Base-by-base conservation (phyloP, 139 green algal species). In the Mychonastes homosphaera region DNA sequence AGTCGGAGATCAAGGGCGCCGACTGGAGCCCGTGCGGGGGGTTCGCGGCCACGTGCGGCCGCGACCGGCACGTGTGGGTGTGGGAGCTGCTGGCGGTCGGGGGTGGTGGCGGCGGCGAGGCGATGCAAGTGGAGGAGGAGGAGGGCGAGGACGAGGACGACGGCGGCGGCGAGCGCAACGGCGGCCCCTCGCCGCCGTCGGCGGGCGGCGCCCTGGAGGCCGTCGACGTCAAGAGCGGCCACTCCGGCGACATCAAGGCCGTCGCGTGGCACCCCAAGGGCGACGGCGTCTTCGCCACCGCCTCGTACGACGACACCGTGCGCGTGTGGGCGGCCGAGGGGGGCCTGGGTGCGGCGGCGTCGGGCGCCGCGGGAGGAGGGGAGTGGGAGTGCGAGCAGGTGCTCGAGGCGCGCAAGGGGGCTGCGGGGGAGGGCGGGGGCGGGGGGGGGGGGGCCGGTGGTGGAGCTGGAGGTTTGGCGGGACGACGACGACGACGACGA, bases 11-110 rank as follows among this genome's bases (percentile, higher is more conserved):
- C n/a, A 98, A 98, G 63, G 75, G 67, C 24, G 86, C 90, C 3
- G 84, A 83, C 2, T 98, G 88, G 87, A 85, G 71, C 46, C 83
- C 87, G 2, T 74, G 67, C 54, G 88, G 84, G 53, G 72, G 39
- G 13, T 41, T 90, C 45, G 56, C 98, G 1, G 90, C 92, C 15
- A 97, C 92, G 3, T 98, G 92, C 67, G 82, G 88, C 24, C 64
- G 92, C 0, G 92, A 98, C 70, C 92, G 90, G 69, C 91, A 71
- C 19, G 86, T 97, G 23, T 98, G 92, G 92, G 74, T 98, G 24
- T 98, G 92, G 92, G 91, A 97, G 73, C 67, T 72, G 3, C 49
- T 81, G 23, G 76, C 81, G 0, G 78, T n/a, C n/a, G n/a, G n/a
- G n/a, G n/a, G 26, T n/a, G 61, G 38, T 33, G 56, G 40, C 35